Conservation (phyloP, 768 basidiomycete species). For the Candolleomyces aberdarensis region DNA sequence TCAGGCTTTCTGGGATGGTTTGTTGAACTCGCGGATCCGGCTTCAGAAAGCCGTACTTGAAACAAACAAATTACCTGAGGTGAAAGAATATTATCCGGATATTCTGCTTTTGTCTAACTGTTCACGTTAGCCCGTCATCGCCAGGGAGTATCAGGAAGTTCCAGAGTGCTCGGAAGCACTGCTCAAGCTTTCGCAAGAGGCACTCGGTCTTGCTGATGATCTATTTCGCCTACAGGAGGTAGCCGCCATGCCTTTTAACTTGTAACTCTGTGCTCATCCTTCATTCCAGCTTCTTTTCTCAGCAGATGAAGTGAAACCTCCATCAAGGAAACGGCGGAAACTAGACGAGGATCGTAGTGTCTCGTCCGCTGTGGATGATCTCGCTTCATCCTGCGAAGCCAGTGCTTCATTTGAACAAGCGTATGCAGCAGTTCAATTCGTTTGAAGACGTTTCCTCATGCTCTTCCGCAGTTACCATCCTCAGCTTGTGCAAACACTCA, state of each 20-base stretch:
- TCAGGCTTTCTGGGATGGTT: slow-evolving; percentile 80
- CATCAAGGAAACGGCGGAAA: slow-evolving; percentile 58
- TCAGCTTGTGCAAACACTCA: slow-evolving; percentile 70
- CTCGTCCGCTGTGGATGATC: slow-evolving; percentile 29
- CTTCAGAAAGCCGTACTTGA: slow-evolving; percentile 76
- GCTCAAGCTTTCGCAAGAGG: slow-evolving; percentile 56
- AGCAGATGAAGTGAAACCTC: slow-evolving; percentile 43
- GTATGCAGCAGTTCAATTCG: slow-evolving; percentile 34
- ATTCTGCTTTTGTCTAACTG: background rate
- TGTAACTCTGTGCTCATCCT: background rate
- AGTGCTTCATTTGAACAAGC: slow-evolving; percentile 46
- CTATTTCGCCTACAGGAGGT: slow-evolving; percentile 71
- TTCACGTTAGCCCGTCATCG: slow-evolving; percentile 26
- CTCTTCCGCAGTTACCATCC: slow-evolving; percentile 56
- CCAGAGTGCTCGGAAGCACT: slow-evolving; percentile 44
- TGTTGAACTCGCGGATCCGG: slow-evolving; percentile 89
- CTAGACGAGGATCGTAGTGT: slow-evolving; percentile 28
- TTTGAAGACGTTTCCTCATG: background rate
- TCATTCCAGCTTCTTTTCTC: slow-evolving; percentile 38
- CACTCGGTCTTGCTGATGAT: slow-evolving; percentile 59
- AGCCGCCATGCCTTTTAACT: background rate
- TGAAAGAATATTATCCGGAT: slow-evolving; percentile 28
- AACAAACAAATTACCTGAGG: slow-evolving; percentile 64
- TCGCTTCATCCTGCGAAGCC: slow-evolving; percentile 42
- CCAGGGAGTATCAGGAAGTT: slow-evolving; percentile 32